phyloP scores from a whole-genome alignment of 2,329 filamentous ascomycete species.

The Bipolaris gigantea region DNA sequence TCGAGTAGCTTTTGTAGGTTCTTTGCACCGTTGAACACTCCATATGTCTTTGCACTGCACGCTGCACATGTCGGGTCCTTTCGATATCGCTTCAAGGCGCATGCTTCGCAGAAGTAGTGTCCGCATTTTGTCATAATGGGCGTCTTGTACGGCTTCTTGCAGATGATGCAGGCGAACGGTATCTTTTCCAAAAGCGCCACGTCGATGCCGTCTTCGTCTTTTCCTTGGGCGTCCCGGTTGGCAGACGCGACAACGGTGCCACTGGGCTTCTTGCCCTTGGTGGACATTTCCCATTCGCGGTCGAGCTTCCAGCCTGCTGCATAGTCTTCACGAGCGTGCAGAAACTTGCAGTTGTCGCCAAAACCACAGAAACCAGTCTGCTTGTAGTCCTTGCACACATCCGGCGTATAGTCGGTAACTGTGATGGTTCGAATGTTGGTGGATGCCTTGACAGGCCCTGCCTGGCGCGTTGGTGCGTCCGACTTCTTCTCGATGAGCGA shows the following conservation, averaged over 20 bases:
- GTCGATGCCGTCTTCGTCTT: slow-evolving; percentile 60
- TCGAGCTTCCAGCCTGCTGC: slow-evolving; percentile 96
- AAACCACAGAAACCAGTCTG: slow-evolving; percentile 68
- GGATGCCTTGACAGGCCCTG: slow-evolving; percentile 85
- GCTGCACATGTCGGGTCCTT: slow-evolving; percentile 85
- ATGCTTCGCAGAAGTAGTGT: slow-evolving; percentile 94
- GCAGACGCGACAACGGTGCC: slow-evolving; percentile 61
- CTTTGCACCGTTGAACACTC: slow-evolving; percentile 88
- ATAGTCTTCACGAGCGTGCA: slow-evolving; percentile 76
- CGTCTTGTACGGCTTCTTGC: slow-evolving; percentile 73
- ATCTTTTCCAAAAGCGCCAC: slow-evolving; percentile 78
- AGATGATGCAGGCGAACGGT: slow-evolving; percentile 88
- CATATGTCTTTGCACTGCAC: slow-evolving; percentile 81
- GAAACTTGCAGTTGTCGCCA: slow-evolving; percentile 79
- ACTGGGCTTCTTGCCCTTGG: slow-evolving; percentile 60
- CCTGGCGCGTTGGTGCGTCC: slow-evolving; percentile 67
- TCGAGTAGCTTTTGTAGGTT: slow-evolving; percentile 79
- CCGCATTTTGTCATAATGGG: slow-evolving; percentile 88
- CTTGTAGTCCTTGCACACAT: slow-evolving; percentile 95
- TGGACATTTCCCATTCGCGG: slow-evolving; percentile 85
- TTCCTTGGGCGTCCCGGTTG: slow-evolving; percentile 49
- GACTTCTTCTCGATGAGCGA: slow-evolving; percentile 79
- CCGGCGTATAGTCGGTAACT: slow-evolving; percentile 84
- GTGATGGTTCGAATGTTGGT: slow-evolving; percentile 91
- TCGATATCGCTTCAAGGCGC: slow-evolving; percentile 82